Evolutionary conservation across 371 early-diverging fungal genomes (phyloP).

Genomic region (Apophysomyces elegans): DNA sequence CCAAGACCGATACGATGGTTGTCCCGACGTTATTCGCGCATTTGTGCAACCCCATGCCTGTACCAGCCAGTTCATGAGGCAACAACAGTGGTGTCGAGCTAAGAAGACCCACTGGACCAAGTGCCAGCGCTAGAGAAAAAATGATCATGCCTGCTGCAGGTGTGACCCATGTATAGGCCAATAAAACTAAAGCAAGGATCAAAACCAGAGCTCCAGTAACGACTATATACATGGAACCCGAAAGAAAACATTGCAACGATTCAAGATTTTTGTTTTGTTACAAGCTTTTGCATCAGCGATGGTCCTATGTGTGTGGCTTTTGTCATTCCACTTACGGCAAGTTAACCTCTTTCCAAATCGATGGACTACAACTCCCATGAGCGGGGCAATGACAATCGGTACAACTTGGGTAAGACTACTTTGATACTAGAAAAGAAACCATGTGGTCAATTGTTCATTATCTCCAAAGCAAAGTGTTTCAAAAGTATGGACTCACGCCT

Average conservation of each 20-base stretch:
- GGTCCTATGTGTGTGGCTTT: no score
- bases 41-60: conserved; percentile 57
- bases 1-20: conserved; percentile 54
- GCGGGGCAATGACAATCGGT: conserved; percentile 57
- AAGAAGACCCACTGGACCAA: conserved; percentile 50
- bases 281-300: no score
- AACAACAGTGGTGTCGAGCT: conserved; percentile 48
- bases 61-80: conserved; percentile 50
- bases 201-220: conserved; percentile 41
- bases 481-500: conserved; percentile 33
- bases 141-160: conserved; percentile 54
- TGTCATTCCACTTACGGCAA: conserved; percentile 27
- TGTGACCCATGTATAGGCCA: conserved; percentile 39
- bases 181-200: conserved; percentile 34
- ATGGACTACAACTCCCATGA: conserved; percentile 57
- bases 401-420: conserved; percentile 58
- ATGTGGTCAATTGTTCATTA: neutral
- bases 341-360: conserved; percentile 52
- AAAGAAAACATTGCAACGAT: neutral
- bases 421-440: conserved; percentile 43
- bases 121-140: conserved; percentile 48
- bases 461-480: no score
- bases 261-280: neutral
- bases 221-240: conserved; percentile 20
- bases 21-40: conserved; percentile 54